These are phyloP conservation scores for Backusella morwellensis DNA, from an alignment of 192 early-diverging fungal genomes.

Conservation along the genomic window DNA sequence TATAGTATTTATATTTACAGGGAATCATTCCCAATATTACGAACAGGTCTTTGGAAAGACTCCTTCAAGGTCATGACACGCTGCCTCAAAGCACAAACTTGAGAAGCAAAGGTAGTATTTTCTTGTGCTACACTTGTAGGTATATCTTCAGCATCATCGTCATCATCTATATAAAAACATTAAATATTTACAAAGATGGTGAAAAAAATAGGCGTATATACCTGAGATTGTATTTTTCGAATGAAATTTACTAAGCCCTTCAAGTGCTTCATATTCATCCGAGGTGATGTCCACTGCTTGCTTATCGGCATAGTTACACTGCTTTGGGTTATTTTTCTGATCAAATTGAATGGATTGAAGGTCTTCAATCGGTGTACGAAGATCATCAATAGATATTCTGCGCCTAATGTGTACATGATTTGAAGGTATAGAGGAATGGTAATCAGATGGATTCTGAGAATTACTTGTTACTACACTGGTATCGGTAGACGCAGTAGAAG, in stretches of 20 bases:
- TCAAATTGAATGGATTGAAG: conserved; percentile 1
- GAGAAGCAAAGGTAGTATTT: background rate
- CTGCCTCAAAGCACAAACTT: conserved; percentile 7
- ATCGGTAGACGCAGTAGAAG: background rate
- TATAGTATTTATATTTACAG: background rate
- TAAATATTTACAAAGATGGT: background rate
- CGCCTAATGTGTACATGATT: background rate
- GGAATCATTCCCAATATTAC: background rate
- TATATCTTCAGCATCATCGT: background rate
- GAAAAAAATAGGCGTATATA: background rate
- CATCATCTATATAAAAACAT: background rate
- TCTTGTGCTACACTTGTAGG: conserved; percentile 1
- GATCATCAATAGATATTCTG: conserved; percentile 15
- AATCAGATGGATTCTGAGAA: background rate
- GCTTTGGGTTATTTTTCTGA: background rate
- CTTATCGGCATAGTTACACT: background rate
- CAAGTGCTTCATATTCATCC: conserved; percentile 11
- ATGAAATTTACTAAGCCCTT: conserved; percentile 10
- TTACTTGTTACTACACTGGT: background rate
- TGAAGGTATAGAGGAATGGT: background rate
- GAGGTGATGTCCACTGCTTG: background rate
- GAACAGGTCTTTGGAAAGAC: conserved; percentile 2
- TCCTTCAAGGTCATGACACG: conserved; percentile 4
- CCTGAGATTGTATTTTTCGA: background rate
- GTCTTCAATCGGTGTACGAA: conserved; percentile 6